Conservation (phyloP, 2,329 filamentous ascomycete species). For the Scedosporium aurantiacum region DNA sequence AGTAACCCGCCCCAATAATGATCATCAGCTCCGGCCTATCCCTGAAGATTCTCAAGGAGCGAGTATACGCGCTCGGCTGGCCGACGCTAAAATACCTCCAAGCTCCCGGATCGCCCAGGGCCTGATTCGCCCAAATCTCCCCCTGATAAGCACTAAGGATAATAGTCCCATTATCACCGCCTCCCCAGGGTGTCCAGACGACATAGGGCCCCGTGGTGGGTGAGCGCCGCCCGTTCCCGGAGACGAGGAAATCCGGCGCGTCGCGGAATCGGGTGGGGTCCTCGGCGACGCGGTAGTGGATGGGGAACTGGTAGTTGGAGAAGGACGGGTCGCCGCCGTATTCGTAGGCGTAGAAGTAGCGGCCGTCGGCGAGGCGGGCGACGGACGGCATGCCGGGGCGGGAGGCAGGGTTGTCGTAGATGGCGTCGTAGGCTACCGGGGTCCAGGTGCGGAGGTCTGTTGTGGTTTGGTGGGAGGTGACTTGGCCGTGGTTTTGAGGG, state of each 20-base stretch:
- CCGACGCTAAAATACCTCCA: conserved; percentile 25
- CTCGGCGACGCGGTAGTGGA: conserved; percentile 32
- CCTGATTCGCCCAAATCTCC: conserved; percentile 31
- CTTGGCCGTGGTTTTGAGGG: conserved; percentile 54
- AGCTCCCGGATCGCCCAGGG: conserved; percentile 23
- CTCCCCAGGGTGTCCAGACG: conserved; percentile 27
- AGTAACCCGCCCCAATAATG: conserved; percentile 33
- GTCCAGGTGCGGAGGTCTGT: conserved; percentile 50
- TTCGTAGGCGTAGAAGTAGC: conserved; percentile 57
- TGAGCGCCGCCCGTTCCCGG: conserved; percentile 19
- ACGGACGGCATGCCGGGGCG: conserved; percentile 61
- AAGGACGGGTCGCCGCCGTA: conserved; percentile 35
- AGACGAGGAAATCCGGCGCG: conserved; percentile 20
- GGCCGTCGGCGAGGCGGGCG: conserved; percentile 42
- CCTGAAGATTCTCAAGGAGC: conserved; percentile 24
- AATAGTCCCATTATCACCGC: conserved; percentile 34
- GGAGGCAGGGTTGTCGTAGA: conserved; percentile 48
- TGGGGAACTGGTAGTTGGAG: conserved; percentile 22
- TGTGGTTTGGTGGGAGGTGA: conserved; percentile 53
- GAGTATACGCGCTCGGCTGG: conserved; percentile 25
- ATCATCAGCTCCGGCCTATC: conserved; percentile 22
- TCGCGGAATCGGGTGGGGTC: conserved; percentile 25
- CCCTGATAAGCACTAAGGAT: conserved; percentile 26
- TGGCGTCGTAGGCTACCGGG: conserved; percentile 43
- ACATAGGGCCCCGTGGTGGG: conserved; percentile 27